phyloP scores from a whole-genome alignment of 2,329 filamentous ascomycete genomes.

The Pseudofabraea citricarpa region DNA sequence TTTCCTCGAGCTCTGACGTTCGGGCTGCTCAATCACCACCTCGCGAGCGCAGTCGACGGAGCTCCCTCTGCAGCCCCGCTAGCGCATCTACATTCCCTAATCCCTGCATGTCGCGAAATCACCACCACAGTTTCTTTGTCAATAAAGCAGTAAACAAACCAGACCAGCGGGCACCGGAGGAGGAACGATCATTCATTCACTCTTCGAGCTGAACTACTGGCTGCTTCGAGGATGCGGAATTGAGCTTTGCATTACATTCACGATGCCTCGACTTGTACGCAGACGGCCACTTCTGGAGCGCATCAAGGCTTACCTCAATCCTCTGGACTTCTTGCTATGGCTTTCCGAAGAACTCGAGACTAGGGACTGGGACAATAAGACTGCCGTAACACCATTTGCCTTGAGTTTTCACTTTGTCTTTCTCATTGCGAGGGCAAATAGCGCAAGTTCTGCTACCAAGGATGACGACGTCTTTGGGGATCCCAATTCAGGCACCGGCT shows the following conservation, averaged over 20 bases:
- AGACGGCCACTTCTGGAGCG: constrained; percentile 75
- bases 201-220: too few species aligned
- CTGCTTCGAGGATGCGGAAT: constrained; percentile 30
- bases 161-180: neutral
- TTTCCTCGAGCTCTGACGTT: too few species aligned
- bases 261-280: constrained; percentile 77
- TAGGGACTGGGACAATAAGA: constrained; percentile 81
- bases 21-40: too few species aligned
- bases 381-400: constrained; percentile 72
- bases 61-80: too few species aligned
- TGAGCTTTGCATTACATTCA: constrained; percentile 7
- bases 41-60: too few species aligned
- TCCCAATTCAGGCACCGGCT: constrained; percentile 52
- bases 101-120: constrained; percentile 2
- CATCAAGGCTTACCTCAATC: constrained; percentile 75
- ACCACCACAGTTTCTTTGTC: too few species aligned
- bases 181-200: too few species aligned
- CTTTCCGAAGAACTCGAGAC: constrained; percentile 89
- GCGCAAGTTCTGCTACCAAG: constrained; percentile 37
- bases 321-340: constrained; percentile 86
- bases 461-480: constrained; percentile 84
- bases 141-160: constrained; percentile 3
- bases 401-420: constrained; percentile 74
- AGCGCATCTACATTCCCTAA: too few species aligned
- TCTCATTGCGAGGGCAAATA: constrained; percentile 78